Conservation (phyloP, 371 early-diverging fungal species). For the Actinomortierella wolfii region DNA sequence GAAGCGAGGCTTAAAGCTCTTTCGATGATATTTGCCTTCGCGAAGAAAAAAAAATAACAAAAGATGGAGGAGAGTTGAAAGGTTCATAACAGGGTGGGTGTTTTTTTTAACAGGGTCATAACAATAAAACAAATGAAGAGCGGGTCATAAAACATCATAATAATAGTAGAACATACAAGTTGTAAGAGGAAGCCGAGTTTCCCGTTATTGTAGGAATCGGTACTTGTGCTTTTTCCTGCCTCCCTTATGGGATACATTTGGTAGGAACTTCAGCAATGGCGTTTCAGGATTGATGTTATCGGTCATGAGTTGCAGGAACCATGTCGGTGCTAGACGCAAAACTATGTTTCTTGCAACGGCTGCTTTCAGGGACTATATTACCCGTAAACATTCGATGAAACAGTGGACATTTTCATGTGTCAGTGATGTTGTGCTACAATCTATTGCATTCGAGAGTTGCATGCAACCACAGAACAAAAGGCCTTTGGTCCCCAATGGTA, state of each 20-base stretch:
- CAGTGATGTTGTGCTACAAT: too few species aligned
- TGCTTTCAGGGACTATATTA: slow-evolving; percentile 31
- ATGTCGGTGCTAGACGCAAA: slow-evolving; percentile 29
- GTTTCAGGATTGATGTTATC: slow-evolving; percentile 22
- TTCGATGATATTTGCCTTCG: too few species aligned
- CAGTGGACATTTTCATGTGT: background rate
- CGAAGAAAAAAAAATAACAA: too few species aligned
- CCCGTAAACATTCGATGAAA: background rate
- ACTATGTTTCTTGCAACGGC: slow-evolving; percentile 39
- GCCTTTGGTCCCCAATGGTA: too few species aligned
- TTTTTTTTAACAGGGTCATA: too few species aligned
- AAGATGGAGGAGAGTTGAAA: too few species aligned
- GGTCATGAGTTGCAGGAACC: slow-evolving; percentile 37
- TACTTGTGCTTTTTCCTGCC: background rate
- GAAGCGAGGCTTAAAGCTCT: too few species aligned
- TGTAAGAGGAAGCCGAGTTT: slow-evolving; percentile 14
- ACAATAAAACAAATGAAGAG: too few species aligned
- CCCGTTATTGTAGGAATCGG: background rate
- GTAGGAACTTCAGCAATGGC: slow-evolving; percentile 18
- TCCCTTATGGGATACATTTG: background rate
- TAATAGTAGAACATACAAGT: background rate
- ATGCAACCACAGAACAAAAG: too few species aligned
- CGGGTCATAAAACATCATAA: background rate
- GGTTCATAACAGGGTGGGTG: too few species aligned
- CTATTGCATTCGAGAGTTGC: background rate